A percentile compares a stretch with the other conserved stretches of the same genome.
Conservation (phyloP, 805 yeast species). For the Candida silvatica region DNA sequence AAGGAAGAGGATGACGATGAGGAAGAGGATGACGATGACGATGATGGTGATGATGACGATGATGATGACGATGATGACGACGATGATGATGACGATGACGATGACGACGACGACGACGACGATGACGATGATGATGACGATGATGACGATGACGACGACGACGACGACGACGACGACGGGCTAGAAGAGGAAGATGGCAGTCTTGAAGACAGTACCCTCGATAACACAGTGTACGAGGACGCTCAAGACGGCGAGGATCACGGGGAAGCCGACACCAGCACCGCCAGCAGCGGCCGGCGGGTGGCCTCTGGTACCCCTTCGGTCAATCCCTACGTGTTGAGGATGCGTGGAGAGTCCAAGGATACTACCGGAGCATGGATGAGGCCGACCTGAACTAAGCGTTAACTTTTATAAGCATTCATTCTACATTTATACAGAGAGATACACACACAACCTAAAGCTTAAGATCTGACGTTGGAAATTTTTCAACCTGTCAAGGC, state of each 20-base stretch:
- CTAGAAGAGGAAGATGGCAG: constrained; percentile 8
- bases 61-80: constrained; percentile 31
- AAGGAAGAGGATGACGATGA: constrained; percentile 39
- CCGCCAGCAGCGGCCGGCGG: no score
- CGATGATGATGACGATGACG: constrained; percentile 31
- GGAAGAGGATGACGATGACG: constrained; percentile 38
- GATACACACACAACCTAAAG: no score
- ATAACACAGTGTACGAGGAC: constrained; percentile 4
- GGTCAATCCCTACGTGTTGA: constrained; percentile 8
- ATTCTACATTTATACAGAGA: no score
- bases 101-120: constrained; percentile 29
- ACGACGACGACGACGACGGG: constrained; percentile 9
- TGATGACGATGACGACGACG: constrained; percentile 12
- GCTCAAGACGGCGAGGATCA: not conserved
- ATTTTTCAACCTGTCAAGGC: no score
- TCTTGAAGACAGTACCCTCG: constrained; percentile 5
- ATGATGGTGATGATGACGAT: constrained; percentile 31
- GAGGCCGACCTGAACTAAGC: no score
- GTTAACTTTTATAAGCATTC: no score
- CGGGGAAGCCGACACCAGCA: constrained; percentile 2
- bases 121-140: constrained; percentile 14
- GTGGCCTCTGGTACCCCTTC: constrained; percentile 13
- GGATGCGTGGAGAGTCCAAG: constrained; percentile 7
- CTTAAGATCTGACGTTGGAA: no score
- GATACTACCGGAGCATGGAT: no score